These are phyloP conservation scores for Populus simonii DNA, from an alignment of 345 rosid genomes.

Conservation along the genomic window DNA sequence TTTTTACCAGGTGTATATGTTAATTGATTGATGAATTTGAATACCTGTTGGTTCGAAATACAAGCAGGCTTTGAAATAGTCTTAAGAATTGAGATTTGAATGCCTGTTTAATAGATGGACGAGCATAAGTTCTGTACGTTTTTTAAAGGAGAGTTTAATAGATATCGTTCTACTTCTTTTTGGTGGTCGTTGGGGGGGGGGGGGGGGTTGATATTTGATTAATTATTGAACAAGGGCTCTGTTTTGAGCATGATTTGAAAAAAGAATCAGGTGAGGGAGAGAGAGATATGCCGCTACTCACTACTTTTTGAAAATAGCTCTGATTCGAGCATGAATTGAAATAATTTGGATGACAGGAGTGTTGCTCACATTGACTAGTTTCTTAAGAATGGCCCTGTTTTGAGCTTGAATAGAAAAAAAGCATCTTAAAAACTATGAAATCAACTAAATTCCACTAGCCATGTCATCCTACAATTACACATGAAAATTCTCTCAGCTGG, in stretches of 20 bases:
- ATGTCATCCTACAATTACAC: background rate
- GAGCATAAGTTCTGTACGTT: background rate
- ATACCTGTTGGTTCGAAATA: background rate
- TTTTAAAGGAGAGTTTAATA: background rate
- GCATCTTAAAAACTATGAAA: background rate
- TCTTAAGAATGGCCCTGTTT: slow-evolving; percentile 37
- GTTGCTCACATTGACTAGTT: slow-evolving; percentile 3
- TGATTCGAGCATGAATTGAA: slow-evolving; percentile 43
- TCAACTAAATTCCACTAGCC: slow-evolving; percentile 14
- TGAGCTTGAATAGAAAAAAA: slow-evolving; percentile 42
- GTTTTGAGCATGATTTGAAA: slow-evolving; percentile 43
- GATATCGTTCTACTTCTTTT: background rate
- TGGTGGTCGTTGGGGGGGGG: background rate
- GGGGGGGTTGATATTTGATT: background rate
- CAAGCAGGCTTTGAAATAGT: background rate
- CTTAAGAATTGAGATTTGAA: background rate
- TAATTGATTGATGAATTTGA: background rate
- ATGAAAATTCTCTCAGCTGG: slow-evolving; percentile 11
- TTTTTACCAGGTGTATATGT: background rate
- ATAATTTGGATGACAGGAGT: background rate
- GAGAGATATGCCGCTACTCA: background rate
- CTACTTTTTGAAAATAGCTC: slow-evolving; percentile 35
- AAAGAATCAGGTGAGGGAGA: background rate
- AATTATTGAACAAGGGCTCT: slow-evolving; percentile 36
- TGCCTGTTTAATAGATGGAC: background rate